These are phyloP conservation scores for Neopestalotiopsis rosae DNA, from an alignment of 2,329 filamentous ascomycete genomes.

Conservation along the genomic window DNA sequence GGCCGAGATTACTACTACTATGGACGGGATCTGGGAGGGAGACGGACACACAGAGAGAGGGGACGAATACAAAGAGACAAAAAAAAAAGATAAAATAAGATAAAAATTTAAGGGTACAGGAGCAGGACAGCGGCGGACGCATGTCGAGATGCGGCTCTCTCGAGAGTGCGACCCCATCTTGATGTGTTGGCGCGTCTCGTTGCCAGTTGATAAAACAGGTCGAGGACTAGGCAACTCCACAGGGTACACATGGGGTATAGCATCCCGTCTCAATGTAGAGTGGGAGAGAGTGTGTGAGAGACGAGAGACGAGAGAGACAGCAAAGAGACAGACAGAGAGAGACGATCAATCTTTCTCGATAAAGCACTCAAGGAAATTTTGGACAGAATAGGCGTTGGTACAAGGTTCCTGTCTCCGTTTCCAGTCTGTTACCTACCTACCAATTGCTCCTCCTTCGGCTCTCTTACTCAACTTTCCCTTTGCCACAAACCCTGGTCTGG, in stretches of 20 bases:
- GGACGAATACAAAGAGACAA: slow-evolving; percentile 11
- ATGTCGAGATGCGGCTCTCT: slow-evolving; percentile 71
- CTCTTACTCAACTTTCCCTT: slow-evolving; percentile 3
- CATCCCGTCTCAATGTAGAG: slow-evolving; percentile 43
- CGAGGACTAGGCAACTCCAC: slow-evolving; percentile 70
- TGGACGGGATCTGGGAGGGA: background rate
- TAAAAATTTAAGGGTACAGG: slow-evolving; percentile 27
- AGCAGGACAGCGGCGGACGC: slow-evolving; percentile 51
- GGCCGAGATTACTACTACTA: slow-evolving; percentile 31
- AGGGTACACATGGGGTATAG: slow-evolving; percentile 55
- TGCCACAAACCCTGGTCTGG: slow-evolving; percentile 6
- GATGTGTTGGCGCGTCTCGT: slow-evolving; percentile 91
- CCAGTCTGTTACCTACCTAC: slow-evolving; percentile 23
- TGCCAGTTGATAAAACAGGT: slow-evolving; percentile 77
- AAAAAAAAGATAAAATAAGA: background rate
- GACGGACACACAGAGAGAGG: background rate
- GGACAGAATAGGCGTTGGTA: slow-evolving; percentile 34
- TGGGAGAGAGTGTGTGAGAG: background rate
- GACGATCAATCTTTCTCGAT: background rate
- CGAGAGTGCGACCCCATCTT: slow-evolving; percentile 70
- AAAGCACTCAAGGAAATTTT: slow-evolving; percentile 21
- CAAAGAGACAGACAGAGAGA: background rate
- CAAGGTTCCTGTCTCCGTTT: slow-evolving; percentile 32
- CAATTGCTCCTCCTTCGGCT: background rate
- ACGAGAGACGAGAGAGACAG: background rate